Evolutionary conservation across 2,329 filamentous ascomycete species (phyloP), one percentile per base, ranked within the genome.

Genomic region (Shiraia sp.): DNA sequence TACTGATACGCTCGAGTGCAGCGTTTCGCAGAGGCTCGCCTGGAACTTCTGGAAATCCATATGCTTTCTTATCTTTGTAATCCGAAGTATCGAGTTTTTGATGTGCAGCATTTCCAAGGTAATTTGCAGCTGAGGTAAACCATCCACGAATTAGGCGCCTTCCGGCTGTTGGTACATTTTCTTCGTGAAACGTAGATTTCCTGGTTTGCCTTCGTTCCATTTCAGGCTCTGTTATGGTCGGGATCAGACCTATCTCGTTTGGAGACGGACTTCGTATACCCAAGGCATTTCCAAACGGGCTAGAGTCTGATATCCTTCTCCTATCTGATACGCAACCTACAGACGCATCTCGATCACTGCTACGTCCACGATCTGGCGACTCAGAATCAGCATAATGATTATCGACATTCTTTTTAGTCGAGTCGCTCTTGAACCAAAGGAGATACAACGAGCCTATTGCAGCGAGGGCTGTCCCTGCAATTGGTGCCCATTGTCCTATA

Each of bases 361-460:
- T 66, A 28, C 57, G 59, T 37, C 59, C 63, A 16, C 58, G 50
- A 16, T 51, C 34, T 2, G 27, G 38, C 30, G 40, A 35, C 3
- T 24, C 19, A 14, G 41, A 40, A 17, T 32, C 38, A 36, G 30
- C 25, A 32, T 40, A 29, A 23, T 42, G 40, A n/a, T 16, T 8
- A 7, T 10, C 10, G 8, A 10, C 22, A 28, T 49, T 51, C 26
- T 53, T 55, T 26, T 42, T 36, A 14, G 56, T 49, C 10, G 53
- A 53, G 8, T 63, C 63, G 40, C 72, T 73, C 0, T 35, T 41
- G 38, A 81, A 53, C 4, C 79, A 63, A 6, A 62, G 42, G 10
- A 85, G 56, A 38, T 82, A 83, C 0, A 85, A 53, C 0, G 83
- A 85, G 0, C 82, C 81, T 0, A 83, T 36, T 1, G 77, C 72